Evolutionary conservation across 2,329 filamentous ascomycete genomes (phyloP), one percentile per base, ranked within the genome.

Genomic region (Aspergillus texensis): DNA sequence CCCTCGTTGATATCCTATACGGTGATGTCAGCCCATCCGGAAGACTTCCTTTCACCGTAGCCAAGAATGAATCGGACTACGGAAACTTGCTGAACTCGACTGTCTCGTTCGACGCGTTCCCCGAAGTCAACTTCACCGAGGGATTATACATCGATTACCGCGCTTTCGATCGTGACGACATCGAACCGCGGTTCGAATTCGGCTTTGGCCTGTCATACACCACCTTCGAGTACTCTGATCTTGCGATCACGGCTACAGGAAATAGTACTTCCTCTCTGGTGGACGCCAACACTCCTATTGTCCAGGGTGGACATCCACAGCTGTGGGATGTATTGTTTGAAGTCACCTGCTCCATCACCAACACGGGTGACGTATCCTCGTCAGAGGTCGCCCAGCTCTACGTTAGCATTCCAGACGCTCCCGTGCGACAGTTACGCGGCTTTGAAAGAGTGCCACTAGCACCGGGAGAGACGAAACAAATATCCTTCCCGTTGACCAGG

Each of bases 311-410:
- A 19, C 39, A 58, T 26, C 39, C 60, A 6, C 21, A 57, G n/a
- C 60, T 58, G 11, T 62, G 60, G 60, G 60, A 62, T 36, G 30
- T 39, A 1, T 3, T 62, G n/a, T 41, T 36, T 64, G 82, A 74
- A 43, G 81, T 86, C 16, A 78, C 79, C 2, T 79, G 82, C 3
- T 75, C 76, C 0, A 69, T 88, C 6, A 74, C 72, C 30, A 89
- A 88, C 75, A 83, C 80, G 0, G 86, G 86, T 24, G 59, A 67
- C 0, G 68, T 79, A 1, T 71, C 74, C 28, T 86, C 84, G 12
- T 79, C 81, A 1, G 80, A 83, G 12, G 83, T 88, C 1, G 78
- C 84, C 5, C 86, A 89, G 74, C 76, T 89, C 3, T 88, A 88
- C 69, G 72, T 88, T 21, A 71, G 70, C 1, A 79, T 83, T 71